Percentiles rank a stretch among this genome's conserved stretches.
These are phyloP conservation scores for Ascochyta pisi DNA, from an alignment of 2,329 filamentous ascomycete species.

Conservation along the genomic window DNA sequence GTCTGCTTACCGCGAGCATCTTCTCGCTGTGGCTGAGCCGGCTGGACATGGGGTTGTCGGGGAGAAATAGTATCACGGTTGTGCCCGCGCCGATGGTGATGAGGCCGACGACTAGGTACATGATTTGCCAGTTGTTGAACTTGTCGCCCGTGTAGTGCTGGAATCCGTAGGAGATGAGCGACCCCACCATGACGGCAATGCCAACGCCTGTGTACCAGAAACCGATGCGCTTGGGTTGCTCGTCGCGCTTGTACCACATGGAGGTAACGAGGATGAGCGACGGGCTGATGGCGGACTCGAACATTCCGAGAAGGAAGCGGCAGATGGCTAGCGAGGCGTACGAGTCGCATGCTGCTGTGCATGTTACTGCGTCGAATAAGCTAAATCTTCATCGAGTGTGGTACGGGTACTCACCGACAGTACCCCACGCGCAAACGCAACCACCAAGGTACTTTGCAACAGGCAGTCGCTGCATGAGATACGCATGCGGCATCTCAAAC, in stretches of 20 bases:
- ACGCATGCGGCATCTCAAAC: no score
- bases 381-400: no score
- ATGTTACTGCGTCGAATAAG: no score
- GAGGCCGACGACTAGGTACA: conserved; percentile 66
- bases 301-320: conserved; percentile 60
- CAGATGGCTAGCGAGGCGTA: conserved; percentile 59
- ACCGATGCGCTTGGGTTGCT: conserved; percentile 64
- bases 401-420: no score
- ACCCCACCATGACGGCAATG: conserved; percentile 62
- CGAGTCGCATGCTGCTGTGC: conserved; percentile 50
- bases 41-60: conserved; percentile 52
- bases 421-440: no score
- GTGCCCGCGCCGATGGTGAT: conserved; percentile 45
- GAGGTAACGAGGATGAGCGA: conserved; percentile 69
- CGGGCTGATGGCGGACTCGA: conserved; percentile 57
- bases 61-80: conserved; percentile 60
- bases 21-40: conserved; percentile 27
- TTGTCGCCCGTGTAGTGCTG: conserved; percentile 59
- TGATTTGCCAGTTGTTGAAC: conserved; percentile 68
- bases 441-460: no score
- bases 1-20: conserved; percentile 47
- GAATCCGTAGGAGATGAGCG: conserved; percentile 65
- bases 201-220: conserved; percentile 58
- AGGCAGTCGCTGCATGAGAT: no score
- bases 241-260: conserved; percentile 70